Percentiles rank a stretch among this genome's conserved stretches.
These are phyloP conservation scores for Lepidopterella palustris DNA, from an alignment of 495 filamentous ascomycete genomes.

Conservation along the genomic window DNA sequence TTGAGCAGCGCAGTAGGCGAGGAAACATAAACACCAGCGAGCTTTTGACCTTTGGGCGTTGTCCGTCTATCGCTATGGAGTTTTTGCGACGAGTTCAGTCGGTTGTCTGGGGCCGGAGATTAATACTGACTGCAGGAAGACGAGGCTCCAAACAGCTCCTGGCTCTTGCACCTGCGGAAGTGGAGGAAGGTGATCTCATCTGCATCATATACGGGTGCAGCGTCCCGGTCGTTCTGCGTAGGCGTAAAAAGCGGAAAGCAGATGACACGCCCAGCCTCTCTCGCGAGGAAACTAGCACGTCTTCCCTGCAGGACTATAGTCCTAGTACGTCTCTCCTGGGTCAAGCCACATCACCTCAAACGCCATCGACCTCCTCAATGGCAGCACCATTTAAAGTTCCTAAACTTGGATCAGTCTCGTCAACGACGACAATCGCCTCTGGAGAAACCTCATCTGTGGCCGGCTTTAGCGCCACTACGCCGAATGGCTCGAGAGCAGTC, in stretches of 20 bases:
- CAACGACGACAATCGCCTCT: neutral
- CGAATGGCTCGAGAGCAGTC: neutral
- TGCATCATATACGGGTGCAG: conserved; percentile 43
- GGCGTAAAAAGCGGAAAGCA: conserved; percentile 5
- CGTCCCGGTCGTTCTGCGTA: conserved; percentile 40
- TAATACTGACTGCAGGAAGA: conserved; percentile 17
- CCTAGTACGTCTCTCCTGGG: neutral
- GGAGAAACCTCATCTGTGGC: neutral
- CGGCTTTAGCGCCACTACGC: neutral
- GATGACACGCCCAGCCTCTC: no score
- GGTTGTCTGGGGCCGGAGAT: conserved; percentile 31
- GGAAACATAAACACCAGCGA: conserved; percentile 5
- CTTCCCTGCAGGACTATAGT: neutral
- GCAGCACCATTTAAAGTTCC: no score
- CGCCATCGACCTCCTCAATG: neutral
- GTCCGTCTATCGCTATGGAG: conserved; percentile 16
- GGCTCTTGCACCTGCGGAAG: conserved; percentile 25
- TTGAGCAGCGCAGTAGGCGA: conserved; percentile 1
- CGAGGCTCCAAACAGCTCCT: conserved; percentile 4
- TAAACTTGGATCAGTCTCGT: neutral
- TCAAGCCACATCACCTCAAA: neutral
- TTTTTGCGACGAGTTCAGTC: conserved; percentile 30
- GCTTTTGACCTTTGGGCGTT: neutral
- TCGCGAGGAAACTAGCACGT: no score
- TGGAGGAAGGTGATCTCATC: conserved; percentile 31